These are phyloP conservation scores for Citrus mangshanensis DNA, from an alignment of 345 rosid genomes.

Conservation along the genomic window DNA sequence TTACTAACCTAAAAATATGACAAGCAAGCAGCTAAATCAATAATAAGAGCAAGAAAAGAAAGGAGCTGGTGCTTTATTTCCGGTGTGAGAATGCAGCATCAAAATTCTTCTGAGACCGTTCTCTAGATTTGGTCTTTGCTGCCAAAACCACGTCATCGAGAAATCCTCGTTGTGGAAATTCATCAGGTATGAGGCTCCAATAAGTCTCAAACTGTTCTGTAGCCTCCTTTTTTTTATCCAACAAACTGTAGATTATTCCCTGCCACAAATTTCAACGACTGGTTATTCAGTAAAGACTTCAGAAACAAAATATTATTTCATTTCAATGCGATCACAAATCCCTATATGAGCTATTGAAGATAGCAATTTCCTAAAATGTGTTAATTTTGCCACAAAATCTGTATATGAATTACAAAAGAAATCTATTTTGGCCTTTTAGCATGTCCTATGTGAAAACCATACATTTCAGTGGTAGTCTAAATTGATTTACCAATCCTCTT, in stretches of 20 bases:
- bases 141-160: slow-evolving; percentile 74
- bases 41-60: background rate
- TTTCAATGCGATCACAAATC: background rate
- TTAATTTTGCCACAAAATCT: background rate
- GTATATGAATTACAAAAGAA: background rate
- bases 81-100: slow-evolving; percentile 38
- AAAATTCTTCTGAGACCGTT: slow-evolving; percentile 51
- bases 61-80: slow-evolving; percentile 4
- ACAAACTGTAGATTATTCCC: slow-evolving; percentile 83
- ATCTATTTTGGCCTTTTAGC: background rate
- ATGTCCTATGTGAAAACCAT: background rate
- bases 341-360: background rate
- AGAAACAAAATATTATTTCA: background rate
- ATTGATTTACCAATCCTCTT: background rate
- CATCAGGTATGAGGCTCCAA: slow-evolving; percentile 75
- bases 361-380: background rate
- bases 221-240: slow-evolving; percentile 76
- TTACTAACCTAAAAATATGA: background rate
- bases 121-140: slow-evolving; percentile 60
- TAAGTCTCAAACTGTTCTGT: slow-evolving; percentile 71
- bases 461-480: background rate
- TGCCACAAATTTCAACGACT: slow-evolving; percentile 23
- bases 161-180: slow-evolving; percentile 79
- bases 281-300: background rate
- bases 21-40: background rate